Evolutionary conservation across 768 basidiomycete genomes (phyloP), one percentile per base, ranked within the genome.

Genomic region (Tylopilus balloui): DNA sequence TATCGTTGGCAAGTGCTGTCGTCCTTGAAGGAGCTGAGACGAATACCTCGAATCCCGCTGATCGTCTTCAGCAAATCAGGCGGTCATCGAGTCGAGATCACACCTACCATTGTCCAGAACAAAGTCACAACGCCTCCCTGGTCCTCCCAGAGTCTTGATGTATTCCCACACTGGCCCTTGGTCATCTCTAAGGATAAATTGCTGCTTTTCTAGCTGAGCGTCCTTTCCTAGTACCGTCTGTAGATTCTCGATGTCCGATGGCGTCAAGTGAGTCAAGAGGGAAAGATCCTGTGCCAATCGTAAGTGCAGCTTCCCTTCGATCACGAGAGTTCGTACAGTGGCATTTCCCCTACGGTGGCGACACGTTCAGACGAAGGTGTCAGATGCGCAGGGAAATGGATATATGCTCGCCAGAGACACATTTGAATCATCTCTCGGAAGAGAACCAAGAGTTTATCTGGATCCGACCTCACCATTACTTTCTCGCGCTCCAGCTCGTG

Each of bases 341-440:
- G 93, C 92, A 64, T 97, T 97, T 38, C 94, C 94, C 92, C 92
- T 94, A 24, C 14, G 35, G 21, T 13, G 3, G 9, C 5, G n/a
- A 45, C 10, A 27, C 12, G 17, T 58, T 57, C 27, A 62, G 45
- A 9, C 10, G 4, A 2, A 45, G 17, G 25, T 4, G 6, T 45
- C 28, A 42, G 21, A 35, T 28, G 32, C 6, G 11, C 20, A 35
- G 13, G 21, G 17, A 32, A 12, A 42, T n/a, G n/a, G n/a, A 3
- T 20, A 21, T 38, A 39, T 31, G 32, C 50, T 41, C 23, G 43
- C 90, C 91, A 92, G 21, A 92, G 76, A 67, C 88, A 88, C 80
- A 93, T 91, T 61, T 92, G 88, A 8, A 89, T 73, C 86, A 93
- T 92, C 65, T 92, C 86, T 47, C 76, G 78, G 67, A 91, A 92